Percentiles rank a stretch among this genome's conserved stretches.
phyloP scores from a whole-genome alignment of 2,329 filamentous ascomycete genomes.

The Penicillium sclerotigenum region DNA sequence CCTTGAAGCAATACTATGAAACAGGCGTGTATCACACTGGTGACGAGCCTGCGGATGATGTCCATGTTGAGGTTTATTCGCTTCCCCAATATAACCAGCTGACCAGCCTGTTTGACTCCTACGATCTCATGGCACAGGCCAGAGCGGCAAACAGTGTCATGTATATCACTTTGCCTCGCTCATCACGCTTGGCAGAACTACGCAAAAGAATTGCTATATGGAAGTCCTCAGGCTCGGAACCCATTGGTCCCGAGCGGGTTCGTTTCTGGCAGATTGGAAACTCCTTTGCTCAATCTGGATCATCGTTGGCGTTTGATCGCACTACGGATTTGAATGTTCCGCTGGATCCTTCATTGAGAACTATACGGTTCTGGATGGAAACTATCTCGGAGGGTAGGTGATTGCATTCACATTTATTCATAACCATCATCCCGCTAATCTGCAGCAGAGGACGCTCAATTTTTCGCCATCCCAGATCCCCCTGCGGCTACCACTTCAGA shows the following conservation, averaged over 20 bases:
- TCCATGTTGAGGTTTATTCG: constrained; percentile 43
- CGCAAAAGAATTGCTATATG: constrained; percentile 37
- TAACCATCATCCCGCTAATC: constrained; percentile 5
- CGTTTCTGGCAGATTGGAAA: constrained; percentile 43
- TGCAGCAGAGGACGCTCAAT: constrained; percentile 32
- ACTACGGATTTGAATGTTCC: constrained; percentile 33
- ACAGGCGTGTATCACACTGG: constrained; percentile 23
- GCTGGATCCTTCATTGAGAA: constrained; percentile 27
- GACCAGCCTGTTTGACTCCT: constrained; percentile 43
- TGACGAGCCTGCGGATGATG: constrained; percentile 18
- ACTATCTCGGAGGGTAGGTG: constrained; percentile 36
- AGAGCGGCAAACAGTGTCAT: constrained; percentile 35
- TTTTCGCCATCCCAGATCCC: constrained; percentile 38
- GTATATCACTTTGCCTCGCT: constrained; percentile 36
- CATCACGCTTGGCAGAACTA: constrained; percentile 36
- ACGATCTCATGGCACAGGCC: constrained; percentile 43
- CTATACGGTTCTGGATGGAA: constrained; percentile 41
- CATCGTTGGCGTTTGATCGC: constrained; percentile 36
- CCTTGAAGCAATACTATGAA: constrained; percentile 41
- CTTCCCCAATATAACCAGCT: constrained; percentile 34
- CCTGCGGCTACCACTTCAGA: constrained; percentile 19
- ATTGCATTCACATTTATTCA: not conserved
- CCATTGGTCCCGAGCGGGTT: constrained; percentile 32
- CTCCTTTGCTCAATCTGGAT: constrained; percentile 30
- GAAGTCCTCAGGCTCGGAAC: constrained; percentile 26